Percentiles rank a stretch among this genome's conserved stretches.
Conservation (phyloP, 768 basidiomycete species). For the Kwoniella heveanensis region DNA sequence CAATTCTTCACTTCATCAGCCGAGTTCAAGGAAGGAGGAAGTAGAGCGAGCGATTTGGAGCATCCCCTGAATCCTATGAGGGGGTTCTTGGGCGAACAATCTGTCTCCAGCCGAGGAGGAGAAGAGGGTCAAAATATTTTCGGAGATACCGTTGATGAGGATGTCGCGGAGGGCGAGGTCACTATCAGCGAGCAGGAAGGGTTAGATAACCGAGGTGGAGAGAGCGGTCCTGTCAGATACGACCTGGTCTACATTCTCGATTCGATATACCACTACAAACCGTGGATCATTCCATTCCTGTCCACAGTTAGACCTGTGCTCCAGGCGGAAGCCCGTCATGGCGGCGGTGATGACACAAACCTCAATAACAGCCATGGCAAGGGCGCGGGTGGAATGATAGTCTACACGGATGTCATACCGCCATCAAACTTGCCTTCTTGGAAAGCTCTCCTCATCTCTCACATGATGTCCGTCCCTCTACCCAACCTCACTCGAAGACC, state of each 20-base stretch:
- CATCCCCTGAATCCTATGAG: slow-evolving; percentile 50
- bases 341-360: neutral
- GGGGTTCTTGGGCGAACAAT: slow-evolving; percentile 40
- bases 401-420: slow-evolving; percentile 46
- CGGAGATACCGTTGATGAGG: slow-evolving; percentile 25
- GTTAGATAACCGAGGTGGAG: no score
- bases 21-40: slow-evolving; percentile 16
- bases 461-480: slow-evolving; percentile 31
- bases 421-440: slow-evolving; percentile 24
- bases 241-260: slow-evolving; percentile 50
- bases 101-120: slow-evolving; percentile 13
- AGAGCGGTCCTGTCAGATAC: slow-evolving; percentile 29
- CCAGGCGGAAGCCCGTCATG: neutral
- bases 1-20: slow-evolving; percentile 36
- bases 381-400: slow-evolving; percentile 28
- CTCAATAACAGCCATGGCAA: neutral
- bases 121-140: no score
- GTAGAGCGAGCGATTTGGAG: slow-evolving; percentile 18
- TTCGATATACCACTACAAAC: slow-evolving; percentile 48
- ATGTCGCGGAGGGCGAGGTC: slow-evolving; percentile 6
- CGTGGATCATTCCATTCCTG: slow-evolving; percentile 36
- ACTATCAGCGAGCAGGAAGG: no score
- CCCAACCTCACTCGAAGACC: slow-evolving; percentile 30
- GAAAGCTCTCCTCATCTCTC: slow-evolving; percentile 30
- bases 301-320: slow-evolving; percentile 18